Base-by-base conservation (phyloP, 2,329 filamentous ascomycete species). In the Colletotrichum sp. region DNA sequence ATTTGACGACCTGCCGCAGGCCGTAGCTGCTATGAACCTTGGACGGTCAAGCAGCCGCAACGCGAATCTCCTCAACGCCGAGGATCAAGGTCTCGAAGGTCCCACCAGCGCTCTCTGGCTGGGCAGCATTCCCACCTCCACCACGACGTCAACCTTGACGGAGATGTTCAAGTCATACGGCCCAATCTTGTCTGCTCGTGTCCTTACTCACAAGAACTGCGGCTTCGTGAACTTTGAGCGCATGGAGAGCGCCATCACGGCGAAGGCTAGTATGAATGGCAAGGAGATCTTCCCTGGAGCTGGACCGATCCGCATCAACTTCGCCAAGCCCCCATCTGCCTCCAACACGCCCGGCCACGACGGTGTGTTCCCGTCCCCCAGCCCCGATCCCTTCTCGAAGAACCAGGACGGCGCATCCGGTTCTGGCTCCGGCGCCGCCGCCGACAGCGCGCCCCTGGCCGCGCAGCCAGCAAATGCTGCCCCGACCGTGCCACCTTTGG, bases 221-320 rank as follows among this genome's bases (percentile, higher is more conserved):
- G 97, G 96, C 5, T 99, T 99, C 80, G 96, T 99, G 82, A 99
- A 99, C 85, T 99, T 98, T 81, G 96, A 98, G 85, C 93, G 92
- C 75, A 87, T 97, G 34, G 96, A 98, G 78, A 98, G 95, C 82
- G 97, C 97, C 71, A 93, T 98, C 52, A 93, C 95, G 76, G 97
- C 97, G 18, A 97, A 96, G 84, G 93, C 93, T 16, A 91, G 93
- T 82, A 93, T 98, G 85, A 98, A 98, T 81, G 96, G 96, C 80
- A 98, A 98, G 85, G 97, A 99, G 84, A 98, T 99, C 76, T 99
- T 99, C 88, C 97, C 97, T 10, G 97, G 97, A 71, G 96, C 96
- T 74, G 97, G 97, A 2, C 96, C 96, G 18, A 95, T 98, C 74
- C 92, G 96, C 68, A 98, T 99, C 83, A 98, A 98, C 81, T 99